phyloP scores from a whole-genome alignment of 768 basidiomycete species.

The Rhodotorula taiwanensis region DNA sequence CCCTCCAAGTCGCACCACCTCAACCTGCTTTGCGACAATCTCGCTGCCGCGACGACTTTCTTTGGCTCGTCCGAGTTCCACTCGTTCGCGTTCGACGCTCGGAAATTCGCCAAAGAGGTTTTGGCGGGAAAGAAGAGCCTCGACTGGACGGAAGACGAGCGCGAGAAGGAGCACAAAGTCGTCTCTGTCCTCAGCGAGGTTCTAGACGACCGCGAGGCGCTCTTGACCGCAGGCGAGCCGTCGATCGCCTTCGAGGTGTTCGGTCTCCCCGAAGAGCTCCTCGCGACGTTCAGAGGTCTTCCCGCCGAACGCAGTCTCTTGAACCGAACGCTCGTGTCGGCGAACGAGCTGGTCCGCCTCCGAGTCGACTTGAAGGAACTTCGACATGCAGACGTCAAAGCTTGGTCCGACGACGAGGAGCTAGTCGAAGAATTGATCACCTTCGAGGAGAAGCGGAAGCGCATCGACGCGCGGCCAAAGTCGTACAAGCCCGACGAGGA shows the following conservation, averaged over 20 bases:
- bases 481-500: not conserved
- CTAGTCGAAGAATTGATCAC: conserved; percentile 35
- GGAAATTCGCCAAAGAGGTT: conserved; percentile 8
- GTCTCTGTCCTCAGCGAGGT: conserved; percentile 23
- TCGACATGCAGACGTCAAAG: conserved; percentile 9
- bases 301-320: not conserved
- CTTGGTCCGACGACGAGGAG: conserved; percentile 35
- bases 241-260: conserved; percentile 18
- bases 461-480: conserved; percentile 2
- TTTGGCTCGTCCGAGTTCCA: conserved; percentile 27
- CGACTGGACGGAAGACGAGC: conserved; percentile 24
- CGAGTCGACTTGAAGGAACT: conserved; percentile 20
- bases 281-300: conserved; percentile 26
- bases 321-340: conserved; percentile 8
- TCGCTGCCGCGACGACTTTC: conserved; percentile 31
- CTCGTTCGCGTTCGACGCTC: not conserved
- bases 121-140: not conserved
- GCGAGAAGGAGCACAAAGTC: not conserved
- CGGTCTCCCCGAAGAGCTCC: conserved; percentile 19
- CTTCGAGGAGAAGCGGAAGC: conserved; percentile 22
- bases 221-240: not conserved
- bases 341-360: conserved; percentile 18
- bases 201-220: conserved; percentile 20
- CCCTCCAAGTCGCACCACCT: conserved; percentile 20
- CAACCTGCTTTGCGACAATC: conserved; percentile 25